Percentiles rank a stretch among this genome's conserved stretches.
Conservation (phyloP, 2,329 filamentous ascomycete genomes). For the Aspergillus sp. region DNA sequence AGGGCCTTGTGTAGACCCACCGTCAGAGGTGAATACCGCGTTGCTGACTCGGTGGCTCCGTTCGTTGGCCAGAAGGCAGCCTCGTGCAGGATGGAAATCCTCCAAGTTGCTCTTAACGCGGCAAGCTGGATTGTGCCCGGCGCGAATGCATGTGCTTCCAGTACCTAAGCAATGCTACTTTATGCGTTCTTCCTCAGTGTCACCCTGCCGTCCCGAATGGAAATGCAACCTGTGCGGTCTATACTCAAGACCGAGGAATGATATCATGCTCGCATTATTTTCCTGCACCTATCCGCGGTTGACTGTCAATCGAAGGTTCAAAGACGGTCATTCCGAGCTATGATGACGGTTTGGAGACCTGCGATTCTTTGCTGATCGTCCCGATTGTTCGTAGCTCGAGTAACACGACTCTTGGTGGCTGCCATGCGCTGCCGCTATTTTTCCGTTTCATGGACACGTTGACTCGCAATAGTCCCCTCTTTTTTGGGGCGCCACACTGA, state of each 20-base stretch:
- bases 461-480: not conserved
- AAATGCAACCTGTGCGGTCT: constrained; percentile 6
- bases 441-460: constrained; percentile 17
- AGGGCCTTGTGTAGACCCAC: not conserved
- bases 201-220: constrained; percentile 9
- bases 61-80: too few relatives aligned
- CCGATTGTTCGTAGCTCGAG: constrained; percentile 19
- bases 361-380: constrained; percentile 10
- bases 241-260: constrained; percentile 5
- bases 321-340: not conserved
- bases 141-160: not conserved
- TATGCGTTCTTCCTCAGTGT: constrained; percentile 7
- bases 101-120: not conserved
- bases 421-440: constrained; percentile 32
- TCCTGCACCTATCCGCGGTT: constrained; percentile 17
- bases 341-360: constrained; percentile 8
- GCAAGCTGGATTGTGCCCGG: not conserved
- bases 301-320: constrained; percentile 2
- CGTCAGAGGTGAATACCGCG: not conserved
- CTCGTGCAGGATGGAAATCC: constrained; percentile 12
- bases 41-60: not conserved
- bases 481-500: not conserved
- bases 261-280: constrained; percentile 15
- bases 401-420: constrained; percentile 29
- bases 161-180: not conserved